Percentiles rank a stretch among this genome's conserved stretches.
phyloP scores from a whole-genome alignment of 139 green algal genomes.

The Monoraphidium neglectum region DNA sequence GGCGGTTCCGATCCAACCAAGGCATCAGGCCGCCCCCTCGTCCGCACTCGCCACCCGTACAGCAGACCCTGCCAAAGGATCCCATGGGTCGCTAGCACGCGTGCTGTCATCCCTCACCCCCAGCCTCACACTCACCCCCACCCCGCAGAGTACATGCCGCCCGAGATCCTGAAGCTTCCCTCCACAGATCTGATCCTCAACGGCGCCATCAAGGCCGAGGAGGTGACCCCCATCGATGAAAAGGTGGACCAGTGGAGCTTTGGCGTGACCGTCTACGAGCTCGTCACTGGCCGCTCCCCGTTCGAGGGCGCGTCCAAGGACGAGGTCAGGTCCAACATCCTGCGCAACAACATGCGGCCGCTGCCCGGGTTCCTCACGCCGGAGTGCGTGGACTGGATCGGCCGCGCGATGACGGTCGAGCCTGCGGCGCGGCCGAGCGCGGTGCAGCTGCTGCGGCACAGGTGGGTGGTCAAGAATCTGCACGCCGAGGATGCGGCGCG shows the following conservation, averaged over 20 bases:
- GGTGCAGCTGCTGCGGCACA: conserved; percentile 31
- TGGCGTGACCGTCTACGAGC: conserved; percentile 75
- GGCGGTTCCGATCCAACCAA: no score
- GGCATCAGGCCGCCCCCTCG: no score
- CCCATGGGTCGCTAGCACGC: no score
- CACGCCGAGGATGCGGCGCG: conserved; percentile 1
- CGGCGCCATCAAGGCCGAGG: conserved; percentile 36
- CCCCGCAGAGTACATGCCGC: conserved; percentile 73
- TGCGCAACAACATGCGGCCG: conserved; percentile 42
- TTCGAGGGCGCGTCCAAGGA: conserved; percentile 66
- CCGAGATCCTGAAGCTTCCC: conserved; percentile 64
- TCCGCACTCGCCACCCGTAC: no score
- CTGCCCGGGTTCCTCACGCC: conserved; percentile 42
- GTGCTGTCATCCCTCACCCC: no score
- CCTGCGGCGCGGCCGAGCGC: conserved; percentile 24
- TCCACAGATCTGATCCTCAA: conserved; percentile 57
- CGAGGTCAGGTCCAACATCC: conserved; percentile 61
- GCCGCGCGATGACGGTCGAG: conserved; percentile 42
- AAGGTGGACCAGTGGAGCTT: conserved; percentile 81
- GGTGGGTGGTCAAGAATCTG: conserved; percentile 20
- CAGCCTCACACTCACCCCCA: no score
- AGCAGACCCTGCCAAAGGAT: no score
- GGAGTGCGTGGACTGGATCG: conserved; percentile 52
- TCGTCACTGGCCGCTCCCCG: conserved; percentile 61
- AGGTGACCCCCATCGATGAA: conserved; percentile 57